These are phyloP conservation scores for Spathaspora passalidarum DNA, from an alignment of 805 yeast genomes.

Conservation along the genomic window DNA sequence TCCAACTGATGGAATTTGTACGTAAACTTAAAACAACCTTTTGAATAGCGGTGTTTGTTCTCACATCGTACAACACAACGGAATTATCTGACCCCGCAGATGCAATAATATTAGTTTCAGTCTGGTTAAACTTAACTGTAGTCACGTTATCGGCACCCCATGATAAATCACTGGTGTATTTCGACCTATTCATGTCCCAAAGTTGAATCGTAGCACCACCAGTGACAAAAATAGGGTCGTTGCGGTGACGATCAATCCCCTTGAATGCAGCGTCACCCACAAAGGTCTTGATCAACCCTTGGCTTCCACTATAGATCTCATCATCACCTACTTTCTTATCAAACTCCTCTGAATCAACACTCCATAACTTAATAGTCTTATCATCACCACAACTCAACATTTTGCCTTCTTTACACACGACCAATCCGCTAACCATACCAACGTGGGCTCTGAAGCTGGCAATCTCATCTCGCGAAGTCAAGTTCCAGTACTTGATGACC, in stretches of 20 bases:
- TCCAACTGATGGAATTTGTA: conserved; percentile 88
- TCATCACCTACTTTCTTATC: conserved; percentile 30
- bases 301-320: conserved; percentile 26
- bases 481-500: conserved; percentile 88
- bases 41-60: conserved; percentile 90
- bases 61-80: conserved; percentile 81
- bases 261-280: conserved; percentile 82
- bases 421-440: conserved; percentile 82
- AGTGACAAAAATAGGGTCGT: conserved; percentile 74
- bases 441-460: conserved; percentile 84
- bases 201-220: conserved; percentile 87
- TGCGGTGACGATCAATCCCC: conserved; percentile 82
- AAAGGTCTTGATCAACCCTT: conserved; percentile 73
- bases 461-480: conserved; percentile 72
- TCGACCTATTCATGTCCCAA: conserved; percentile 86
- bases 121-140: conserved; percentile 80
- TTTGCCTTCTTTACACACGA: conserved; percentile 53
- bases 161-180: conserved; percentile 71
- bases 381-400: conserved; percentile 88
- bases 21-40: conserved; percentile 80
- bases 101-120: conserved; percentile 86
- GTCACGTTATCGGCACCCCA: conserved; percentile 97
- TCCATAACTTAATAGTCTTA: conserved; percentile 87
- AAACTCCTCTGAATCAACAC: conserved; percentile 58
- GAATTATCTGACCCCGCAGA: conserved; percentile 85